Base-by-base conservation (phyloP, 345 rosid genomes). In the Durio zibethinus region DNA sequence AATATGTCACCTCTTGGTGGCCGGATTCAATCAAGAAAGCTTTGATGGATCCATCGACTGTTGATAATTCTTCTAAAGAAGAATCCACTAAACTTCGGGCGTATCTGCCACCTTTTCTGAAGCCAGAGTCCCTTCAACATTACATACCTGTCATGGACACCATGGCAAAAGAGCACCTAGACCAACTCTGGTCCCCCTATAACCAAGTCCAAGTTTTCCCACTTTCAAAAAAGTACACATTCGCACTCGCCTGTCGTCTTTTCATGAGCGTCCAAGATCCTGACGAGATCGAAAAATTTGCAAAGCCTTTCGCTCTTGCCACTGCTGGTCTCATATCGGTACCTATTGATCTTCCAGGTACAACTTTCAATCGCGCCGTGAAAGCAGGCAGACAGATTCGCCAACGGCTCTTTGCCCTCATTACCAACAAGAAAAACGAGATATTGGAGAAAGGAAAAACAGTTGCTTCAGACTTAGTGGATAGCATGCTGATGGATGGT, bases 1-100 rank as follows among this genome's bases (percentile, higher is more conserved):
- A 80, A 21, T 77, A 77, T 10, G 85, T 82, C 8, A 78, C 48
- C 1, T 72, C 81, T 10, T 82, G 83, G 87, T 82, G 85, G 85
- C 82, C 87, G 2, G 5, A 61, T n/a, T 80, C 83, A 59, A 57
- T 82, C 20, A 77, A 77, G 60, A 80, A 78, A 47, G 83, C 76
- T 21, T 25, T 82, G 59, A 45, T 80, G 50, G 69, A 61, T 33
- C 83, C 80, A 18, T 53, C 67, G 1, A 4, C 14, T 16, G 59
- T 64, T 3, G 47, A 75, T 6, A 57, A 50, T 11, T 80, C 75
- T 42, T 54, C 78, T 14, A 21, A 45, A 15, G 79, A 79, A 40
- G 83, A 77, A 25, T 63, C 83, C 1, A 72, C 69, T 0, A 77
- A 65, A 64, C 36, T 79, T 7, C 70, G 45, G 7, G 62, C 72